phyloP scores from a whole-genome alignment of 805 yeast species.

The Candida jianshihensis region DNA sequence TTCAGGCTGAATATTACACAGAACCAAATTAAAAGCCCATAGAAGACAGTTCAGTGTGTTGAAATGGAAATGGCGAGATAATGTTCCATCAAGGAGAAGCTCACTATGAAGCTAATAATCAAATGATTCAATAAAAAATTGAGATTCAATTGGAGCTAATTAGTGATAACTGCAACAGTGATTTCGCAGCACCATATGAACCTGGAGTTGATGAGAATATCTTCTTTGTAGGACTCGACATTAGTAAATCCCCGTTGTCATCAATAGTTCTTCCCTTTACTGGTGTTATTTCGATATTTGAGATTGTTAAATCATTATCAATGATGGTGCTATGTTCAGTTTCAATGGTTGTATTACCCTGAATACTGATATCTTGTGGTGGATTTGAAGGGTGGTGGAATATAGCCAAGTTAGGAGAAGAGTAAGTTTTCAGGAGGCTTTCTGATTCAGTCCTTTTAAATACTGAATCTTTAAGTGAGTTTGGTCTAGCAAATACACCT shows the following conservation, averaged over 20 bases:
- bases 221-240: conserved; percentile 33
- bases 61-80: no score
- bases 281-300: conserved; percentile 18
- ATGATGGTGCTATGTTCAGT: conserved; percentile 5
- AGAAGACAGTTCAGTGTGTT: no score
- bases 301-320: conserved; percentile 3
- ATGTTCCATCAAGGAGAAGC: no score
- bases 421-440: background rate
- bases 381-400: no score
- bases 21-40: no score
- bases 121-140: background rate
- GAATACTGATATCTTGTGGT: no score
- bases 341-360: conserved; percentile 5
- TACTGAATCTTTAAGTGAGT: conserved; percentile 6
- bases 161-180: conserved; percentile 34
- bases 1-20: no score
- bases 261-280: conserved; percentile 16
- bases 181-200: conserved; percentile 41
- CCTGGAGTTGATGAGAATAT: conserved; percentile 34
- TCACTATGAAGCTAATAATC: background rate
- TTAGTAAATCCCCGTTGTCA: conserved; percentile 17
- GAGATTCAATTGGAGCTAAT: conserved; percentile 16
- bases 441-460: conserved; percentile 5
- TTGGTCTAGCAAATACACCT: background rate
- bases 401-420: conserved; percentile 1